Conservation (phyloP, 2,329 filamentous ascomycete species). For the Diaporthe humulicola region DNA sequence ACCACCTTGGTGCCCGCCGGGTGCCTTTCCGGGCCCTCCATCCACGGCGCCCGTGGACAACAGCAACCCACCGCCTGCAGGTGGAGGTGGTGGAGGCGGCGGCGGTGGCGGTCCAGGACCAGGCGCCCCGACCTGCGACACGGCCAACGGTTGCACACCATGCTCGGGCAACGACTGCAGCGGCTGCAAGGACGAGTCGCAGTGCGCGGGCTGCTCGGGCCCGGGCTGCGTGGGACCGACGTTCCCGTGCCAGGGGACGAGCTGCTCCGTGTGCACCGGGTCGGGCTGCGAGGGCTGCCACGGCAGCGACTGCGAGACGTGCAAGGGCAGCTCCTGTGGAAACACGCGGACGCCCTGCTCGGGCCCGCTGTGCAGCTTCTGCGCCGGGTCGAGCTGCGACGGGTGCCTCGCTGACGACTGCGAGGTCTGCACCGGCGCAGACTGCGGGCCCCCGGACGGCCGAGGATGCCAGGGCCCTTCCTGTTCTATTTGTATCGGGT, state of each 20-base stretch:
- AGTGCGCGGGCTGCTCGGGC: neutral
- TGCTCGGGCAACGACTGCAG: neutral
- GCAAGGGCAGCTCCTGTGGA: neutral
- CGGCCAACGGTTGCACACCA: neutral
- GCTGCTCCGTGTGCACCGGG: neutral
- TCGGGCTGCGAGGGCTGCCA: neutral
- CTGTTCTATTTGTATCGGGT: neutral
- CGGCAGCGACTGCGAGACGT: neutral
- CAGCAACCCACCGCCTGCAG: neutral
- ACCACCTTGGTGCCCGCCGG: neutral
- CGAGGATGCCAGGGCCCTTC: neutral
- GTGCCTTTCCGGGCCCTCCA: neutral
- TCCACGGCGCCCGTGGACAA: neutral
- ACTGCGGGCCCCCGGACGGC: neutral
- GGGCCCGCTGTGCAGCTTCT: neutral
- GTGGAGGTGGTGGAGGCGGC: neutral
- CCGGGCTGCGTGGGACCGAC: neutral
- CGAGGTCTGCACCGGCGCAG: neutral
- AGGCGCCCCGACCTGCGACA: neutral
- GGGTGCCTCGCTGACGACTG: neutral
- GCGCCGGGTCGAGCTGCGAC: neutral
- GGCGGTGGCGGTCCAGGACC: neutral
- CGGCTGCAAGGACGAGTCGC: neutral
- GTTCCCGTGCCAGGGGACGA: neutral
- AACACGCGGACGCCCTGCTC: neutral